A percentile compares a stretch with the other conserved stretches of the same genome.
phyloP scores from a whole-genome alignment of 345 rosid species.

The Brassica napus region DNA sequence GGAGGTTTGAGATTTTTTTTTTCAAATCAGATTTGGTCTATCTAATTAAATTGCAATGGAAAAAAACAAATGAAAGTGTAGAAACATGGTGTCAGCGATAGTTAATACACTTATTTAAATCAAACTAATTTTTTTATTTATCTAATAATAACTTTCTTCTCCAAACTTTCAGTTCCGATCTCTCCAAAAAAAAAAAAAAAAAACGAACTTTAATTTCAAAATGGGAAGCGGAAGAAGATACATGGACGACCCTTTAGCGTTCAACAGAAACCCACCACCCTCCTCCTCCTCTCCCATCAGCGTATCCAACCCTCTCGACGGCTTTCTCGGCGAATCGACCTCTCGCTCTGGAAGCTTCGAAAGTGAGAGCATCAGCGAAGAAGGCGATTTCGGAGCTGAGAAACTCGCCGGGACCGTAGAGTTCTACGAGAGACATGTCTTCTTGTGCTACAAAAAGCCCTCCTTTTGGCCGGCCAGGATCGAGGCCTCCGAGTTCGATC shows the following conservation, averaged over 20 bases:
- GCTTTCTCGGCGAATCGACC: constrained; percentile 50
- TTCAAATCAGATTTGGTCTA: neutral
- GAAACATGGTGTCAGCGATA: neutral
- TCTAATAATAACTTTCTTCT: neutral
- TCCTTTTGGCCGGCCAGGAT: constrained; percentile 90
- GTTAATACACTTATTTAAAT: neutral
- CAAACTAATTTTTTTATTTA: neutral
- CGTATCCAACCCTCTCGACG: constrained; percentile 59
- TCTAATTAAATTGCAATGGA: neutral
- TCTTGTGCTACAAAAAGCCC: constrained; percentile 89
- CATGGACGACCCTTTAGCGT: constrained; percentile 54
- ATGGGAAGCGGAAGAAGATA: constrained; percentile 66
- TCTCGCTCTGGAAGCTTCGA: constrained; percentile 77
- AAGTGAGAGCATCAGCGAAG: constrained; percentile 55
- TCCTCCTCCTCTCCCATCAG: constrained; percentile 65
- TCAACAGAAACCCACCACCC: constrained; percentile 46
- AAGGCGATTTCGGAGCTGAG: constrained; percentile 53
- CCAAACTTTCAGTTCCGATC: constrained; percentile 29
- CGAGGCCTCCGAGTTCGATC: constrained; percentile 98
- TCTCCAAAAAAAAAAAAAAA: neutral
- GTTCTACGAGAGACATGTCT: constrained; percentile 79
- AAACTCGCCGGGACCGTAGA: constrained; percentile 71
- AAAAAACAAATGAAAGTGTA: neutral
- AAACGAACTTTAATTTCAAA: constrained; percentile 1
- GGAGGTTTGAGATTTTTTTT: neutral